Base-by-base conservation (phyloP, 176 grass and related monocot species). In the Elymus sibiricus region DNA sequence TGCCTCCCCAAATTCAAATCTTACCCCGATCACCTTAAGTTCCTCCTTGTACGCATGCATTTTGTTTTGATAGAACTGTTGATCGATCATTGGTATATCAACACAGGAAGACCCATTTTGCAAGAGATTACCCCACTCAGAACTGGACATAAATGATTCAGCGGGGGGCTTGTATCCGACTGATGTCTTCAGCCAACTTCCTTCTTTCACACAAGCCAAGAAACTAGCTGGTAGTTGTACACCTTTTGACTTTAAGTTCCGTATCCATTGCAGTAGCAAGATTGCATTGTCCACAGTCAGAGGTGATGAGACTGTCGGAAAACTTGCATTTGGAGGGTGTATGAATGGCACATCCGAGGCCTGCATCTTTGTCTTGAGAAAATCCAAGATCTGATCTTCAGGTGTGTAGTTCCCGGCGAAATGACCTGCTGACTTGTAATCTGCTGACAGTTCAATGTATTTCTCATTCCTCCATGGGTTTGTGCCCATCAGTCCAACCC, bases 81-180 rank as follows among this genome's bases (percentile, higher is more conserved):
- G 85, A 68, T 94, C 90, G 32, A 97, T 78, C 79, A 92, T 88
- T 12, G 94, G 89, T 86, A 97, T 84, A 66, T 97, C 94, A 35
- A 93, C 89, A 28, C 84, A 84, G 9, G 81, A 88, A 68, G 81
- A 84, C 6, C 68, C 82, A 56, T 35, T 83, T 80, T 92, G 89
- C 74, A 93, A 86, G 53, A 88, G 80, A 79, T 59, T 82, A 53
- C 94, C 94, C 92, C 94, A 92, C 19, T n/a, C 46, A 19, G 61
- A 78, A 4, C 59, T 67, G 11, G 92, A 90, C 10, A 94, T 49
- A 78, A 97, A 97, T 35, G 89, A 94, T 59, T 88, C 85, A 1
- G 70, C 79, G 3, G 94, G 94, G 22, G 94, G 46, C 56, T 83
- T 94, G 85, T 94, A 86, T 21, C 94, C 90, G 37, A 79, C 82